Conservation (phyloP, 805 yeast genomes). For the Vanderwaltozyma polyspora region DNA sequence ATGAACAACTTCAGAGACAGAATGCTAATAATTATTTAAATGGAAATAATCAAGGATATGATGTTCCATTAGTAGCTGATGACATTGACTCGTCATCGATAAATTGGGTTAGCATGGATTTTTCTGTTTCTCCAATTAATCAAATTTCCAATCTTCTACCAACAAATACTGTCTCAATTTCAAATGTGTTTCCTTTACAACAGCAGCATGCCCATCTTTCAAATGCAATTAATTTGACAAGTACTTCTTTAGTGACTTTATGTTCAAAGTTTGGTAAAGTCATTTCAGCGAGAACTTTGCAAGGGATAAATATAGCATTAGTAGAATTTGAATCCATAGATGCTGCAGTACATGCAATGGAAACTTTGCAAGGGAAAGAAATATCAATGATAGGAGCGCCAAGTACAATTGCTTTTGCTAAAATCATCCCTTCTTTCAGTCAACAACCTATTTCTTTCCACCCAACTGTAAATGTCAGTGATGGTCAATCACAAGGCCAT, state of each 20-base stretch:
- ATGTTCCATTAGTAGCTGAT: constrained; percentile 36
- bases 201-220: constrained; percentile 42
- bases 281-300: constrained; percentile 48
- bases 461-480: background rate
- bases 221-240: constrained; percentile 33
- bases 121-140: constrained; percentile 62
- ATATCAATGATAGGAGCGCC: constrained; percentile 61
- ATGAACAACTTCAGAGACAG: constrained; percentile 8
- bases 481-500: constrained; percentile 7
- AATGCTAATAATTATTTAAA: background rate
- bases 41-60: background rate
- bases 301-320: constrained; percentile 40
- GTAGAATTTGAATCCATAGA: constrained; percentile 67
- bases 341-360: constrained; percentile 67
- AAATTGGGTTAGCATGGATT: constrained; percentile 57
- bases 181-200: constrained; percentile 43
- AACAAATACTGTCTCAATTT: constrained; percentile 66
- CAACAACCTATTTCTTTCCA: constrained; percentile 12
- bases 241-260: constrained; percentile 45
- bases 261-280: constrained; percentile 53
- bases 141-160: constrained; percentile 64
- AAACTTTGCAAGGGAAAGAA: constrained; percentile 74
- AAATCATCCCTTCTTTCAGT: constrained; percentile 33
- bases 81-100: constrained; percentile 49
- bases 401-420: constrained; percentile 77